Percentiles rank a stretch among this genome's conserved stretches.
Conservation (phyloP, 129 eudicot genomes). For the Lactuca sativa region DNA sequence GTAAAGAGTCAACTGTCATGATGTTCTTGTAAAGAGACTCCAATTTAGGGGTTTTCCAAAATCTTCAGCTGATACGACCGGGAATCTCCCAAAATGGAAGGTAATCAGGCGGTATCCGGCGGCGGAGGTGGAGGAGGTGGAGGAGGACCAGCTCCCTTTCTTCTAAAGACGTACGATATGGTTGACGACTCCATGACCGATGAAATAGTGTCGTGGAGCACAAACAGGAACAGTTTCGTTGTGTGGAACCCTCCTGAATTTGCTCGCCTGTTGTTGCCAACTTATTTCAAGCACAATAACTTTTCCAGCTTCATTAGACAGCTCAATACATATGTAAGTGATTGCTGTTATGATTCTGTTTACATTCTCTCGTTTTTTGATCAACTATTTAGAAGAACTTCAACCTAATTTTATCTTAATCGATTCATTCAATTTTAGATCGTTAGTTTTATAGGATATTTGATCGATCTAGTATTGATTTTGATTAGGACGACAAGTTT, state of each 20-base stretch:
- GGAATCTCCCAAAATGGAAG: slow-evolving; percentile 42
- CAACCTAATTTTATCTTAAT: slow-evolving; percentile 7
- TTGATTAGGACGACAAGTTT: not conserved
- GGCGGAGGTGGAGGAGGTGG: slow-evolving; percentile 53
- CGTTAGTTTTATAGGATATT: not conserved
- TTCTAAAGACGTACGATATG: slow-evolving; percentile 83
- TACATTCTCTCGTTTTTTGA: slow-evolving; percentile 4
- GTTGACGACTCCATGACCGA: slow-evolving; percentile 73
- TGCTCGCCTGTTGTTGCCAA: slow-evolving; percentile 59
- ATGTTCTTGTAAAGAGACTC: slow-evolving; percentile 1
- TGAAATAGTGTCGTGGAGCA: slow-evolving; percentile 75
- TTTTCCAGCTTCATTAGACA: slow-evolving; percentile 89
- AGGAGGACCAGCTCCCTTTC: slow-evolving; percentile 84
- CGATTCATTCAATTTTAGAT: not conserved
- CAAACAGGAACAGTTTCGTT: slow-evolving; percentile 53
- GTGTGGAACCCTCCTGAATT: slow-evolving; percentile 90
- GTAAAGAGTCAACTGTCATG: slow-evolving; percentile 25
- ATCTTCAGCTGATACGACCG: not conserved
- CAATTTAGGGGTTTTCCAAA: slow-evolving; percentile 18
- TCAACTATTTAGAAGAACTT: not conserved
- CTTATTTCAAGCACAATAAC: slow-evolving; percentile 75
- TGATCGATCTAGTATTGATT: slow-evolving; percentile 6
- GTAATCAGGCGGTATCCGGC: slow-evolving; percentile 33
- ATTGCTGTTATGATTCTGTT: slow-evolving; percentile 1
- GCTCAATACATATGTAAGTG: slow-evolving; percentile 71